Base-by-base conservation (phyloP, 768 basidiomycete species). In the Plicaturopsis crispa region DNA sequence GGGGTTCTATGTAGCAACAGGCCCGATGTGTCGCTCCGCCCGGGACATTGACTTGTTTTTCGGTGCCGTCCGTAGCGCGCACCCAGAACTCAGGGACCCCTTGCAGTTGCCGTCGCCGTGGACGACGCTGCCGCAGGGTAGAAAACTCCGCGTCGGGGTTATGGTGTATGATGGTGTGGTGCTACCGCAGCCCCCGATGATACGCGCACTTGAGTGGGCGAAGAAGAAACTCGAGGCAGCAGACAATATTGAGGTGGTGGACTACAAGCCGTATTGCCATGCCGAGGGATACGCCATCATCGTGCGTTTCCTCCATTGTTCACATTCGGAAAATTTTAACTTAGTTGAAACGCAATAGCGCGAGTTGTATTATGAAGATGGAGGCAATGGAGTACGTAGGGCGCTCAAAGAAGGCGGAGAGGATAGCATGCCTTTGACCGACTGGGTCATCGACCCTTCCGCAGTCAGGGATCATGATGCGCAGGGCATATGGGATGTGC, bases 21-120 rank as follows among this genome's bases (percentile, higher is more conserved):
- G n/a, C n/a, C n/a, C n/a, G n/a, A n/a, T n/a, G n/a, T n/a, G n/a
- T n/a, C n/a, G n/a, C n/a, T 61, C 57, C 18, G 53, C 57, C 3
- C 51, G 59, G 3, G 61, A 63, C 35, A 42, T 62, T 4, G 47
- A 51, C 10, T 47, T 63, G 6, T 63, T 59, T 43, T 56, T 54
- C 35, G 39, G 46, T 10, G 50, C 53, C 16, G 51, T 62, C 39
- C 41, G 65, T 18, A 56, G 48, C 26, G 49, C 51, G 10, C 44
- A 62, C 38, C 72, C 70, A 1, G 72, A 68, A 67, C 37, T 57
- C 1, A 35, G 44, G n/a, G 67, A 72, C 44, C 59, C 66, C 12
- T 39, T 50, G 11, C 52, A 59, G 3, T 31, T 63, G 12, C 59
- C 61, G 2, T 51, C 65, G 7, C 48, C 54, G 1, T 42, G 41